Percentiles rank a stretch among this genome's conserved stretches.
Evolutionary conservation across 2,329 filamentous ascomycete species (phyloP).

Genomic region (Ceratocystis alfenasii): DNA sequence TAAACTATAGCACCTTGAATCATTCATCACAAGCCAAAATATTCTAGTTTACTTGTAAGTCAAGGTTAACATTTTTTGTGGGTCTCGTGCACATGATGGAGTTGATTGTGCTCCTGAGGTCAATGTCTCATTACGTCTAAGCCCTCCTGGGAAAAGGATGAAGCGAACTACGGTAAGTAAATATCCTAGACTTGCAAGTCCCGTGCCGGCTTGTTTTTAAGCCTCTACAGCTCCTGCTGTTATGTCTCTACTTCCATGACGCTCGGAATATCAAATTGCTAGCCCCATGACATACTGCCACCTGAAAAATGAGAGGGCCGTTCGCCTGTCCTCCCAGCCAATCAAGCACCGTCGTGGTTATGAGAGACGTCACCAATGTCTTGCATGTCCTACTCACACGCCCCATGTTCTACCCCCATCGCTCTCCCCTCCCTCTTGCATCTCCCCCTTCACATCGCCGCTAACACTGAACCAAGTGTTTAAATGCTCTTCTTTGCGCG

Average conservation of each 20-base stretch:
- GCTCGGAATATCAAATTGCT: not conserved
- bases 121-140: slow-evolving; percentile 1
- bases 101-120: not conserved
- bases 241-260: not conserved
- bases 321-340: not conserved
- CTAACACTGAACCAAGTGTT: not conserved
- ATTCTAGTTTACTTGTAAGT: not conserved
- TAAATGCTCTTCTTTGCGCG: slow-evolving; percentile 35
- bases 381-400: not conserved
- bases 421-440: not conserved
- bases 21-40: not conserved
- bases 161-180: not conserved
- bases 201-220: not conserved
- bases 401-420: not conserved
- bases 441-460: not conserved
- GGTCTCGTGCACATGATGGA: not conserved
- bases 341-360: not conserved
- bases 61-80: not conserved
- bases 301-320: not conserved
- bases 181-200: not conserved
- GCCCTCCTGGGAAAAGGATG: not conserved
- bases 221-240: not conserved
- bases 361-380: slow-evolving; percentile 3
- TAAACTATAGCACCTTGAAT: not conserved
- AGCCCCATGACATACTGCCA: slow-evolving; percentile 5